Base-by-base conservation (phyloP, 257 asterid genomes). In the Solanum acaule region DNA sequence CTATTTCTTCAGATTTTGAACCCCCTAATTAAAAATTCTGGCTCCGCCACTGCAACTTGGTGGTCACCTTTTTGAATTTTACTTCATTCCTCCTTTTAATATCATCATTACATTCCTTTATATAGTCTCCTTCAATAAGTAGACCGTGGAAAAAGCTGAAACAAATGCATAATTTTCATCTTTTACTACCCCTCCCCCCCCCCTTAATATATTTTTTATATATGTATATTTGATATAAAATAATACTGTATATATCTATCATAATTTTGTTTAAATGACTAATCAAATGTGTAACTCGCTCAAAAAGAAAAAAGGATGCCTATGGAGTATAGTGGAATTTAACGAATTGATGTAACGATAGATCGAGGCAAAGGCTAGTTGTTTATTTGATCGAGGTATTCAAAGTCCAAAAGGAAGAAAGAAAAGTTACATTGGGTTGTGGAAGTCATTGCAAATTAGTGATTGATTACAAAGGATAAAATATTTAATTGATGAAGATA, bases 11-110 rank as follows among this genome's bases (percentile, higher is more conserved):
- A n/a, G n/a, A n/a, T n/a, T n/a, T n/a, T n/a, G n/a, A n/a, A n/a
- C n/a, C n/a, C n/a, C n/a, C n/a, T n/a, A n/a, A n/a, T n/a, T n/a
- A n/a, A n/a, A n/a, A n/a, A n/a, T n/a, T n/a, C n/a, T n/a, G n/a
- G n/a, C n/a, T n/a, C n/a, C n/a, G n/a, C n/a, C n/a, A n/a, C n/a
- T n/a, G n/a, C 84, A 68, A 71, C 56, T 86, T 83, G 87, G 27
- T n/a, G 85, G 15, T 61, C 5, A 68, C 67, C 73, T 75, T 86
- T 76, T 87, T 86, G 83, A 85, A 73, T 25, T 78, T 68, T 4
- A 15, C 42, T 38, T 33, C 71, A 49, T 46, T 46, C 11, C 42
- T 20, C 40, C 86, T 46, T 81, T 81, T 9, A 13, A 18, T 44
- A 29, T 81, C 67, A 81, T 81, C 42, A 81, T 81, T 81, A 81